These are phyloP conservation scores for Shiraia sp. DNA, from an alignment of 2,329 filamentous ascomycete genomes.

Conservation along the genomic window DNA sequence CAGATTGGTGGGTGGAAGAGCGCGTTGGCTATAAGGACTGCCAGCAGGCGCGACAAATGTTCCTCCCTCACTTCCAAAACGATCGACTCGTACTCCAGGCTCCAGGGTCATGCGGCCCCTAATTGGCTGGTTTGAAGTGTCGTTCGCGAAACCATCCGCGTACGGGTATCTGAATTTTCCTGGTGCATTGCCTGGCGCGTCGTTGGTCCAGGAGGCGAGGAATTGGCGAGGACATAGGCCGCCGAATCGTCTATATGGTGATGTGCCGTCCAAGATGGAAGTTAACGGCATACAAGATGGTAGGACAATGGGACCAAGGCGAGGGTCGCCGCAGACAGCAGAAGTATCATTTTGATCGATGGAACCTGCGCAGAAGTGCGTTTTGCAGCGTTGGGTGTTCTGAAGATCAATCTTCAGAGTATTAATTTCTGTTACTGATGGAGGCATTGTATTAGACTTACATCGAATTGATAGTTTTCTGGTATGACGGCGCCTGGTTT, in stretches of 20 bases:
- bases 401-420: background rate
- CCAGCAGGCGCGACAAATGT: constrained; percentile 49
- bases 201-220: constrained; percentile 33
- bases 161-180: constrained; percentile 46
- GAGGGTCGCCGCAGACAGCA: constrained; percentile 23
- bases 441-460: background rate
- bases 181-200: constrained; percentile 1
- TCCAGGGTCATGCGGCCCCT: constrained; percentile 48
- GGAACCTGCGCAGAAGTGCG: constrained; percentile 14
- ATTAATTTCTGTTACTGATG: too few species aligned
- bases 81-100: constrained; percentile 51
- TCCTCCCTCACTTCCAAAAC: constrained; percentile 54
- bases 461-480: background rate
- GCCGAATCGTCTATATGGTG: constrained; percentile 47
- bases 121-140: constrained; percentile 43
- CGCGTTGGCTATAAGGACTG: constrained; percentile 53
- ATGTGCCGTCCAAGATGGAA: constrained; percentile 30
- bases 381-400: background rate
- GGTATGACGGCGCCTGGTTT: background rate
- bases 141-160: constrained; percentile 49
- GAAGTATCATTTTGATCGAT: constrained; percentile 1
- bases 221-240: constrained; percentile 49
- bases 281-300: constrained; percentile 41
- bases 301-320: constrained; percentile 41
- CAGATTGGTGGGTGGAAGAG: constrained; percentile 54